Evolutionary conservation across 768 basidiomycete species (phyloP).

Genomic region (Naganishia vaughanmartiniae): DNA sequence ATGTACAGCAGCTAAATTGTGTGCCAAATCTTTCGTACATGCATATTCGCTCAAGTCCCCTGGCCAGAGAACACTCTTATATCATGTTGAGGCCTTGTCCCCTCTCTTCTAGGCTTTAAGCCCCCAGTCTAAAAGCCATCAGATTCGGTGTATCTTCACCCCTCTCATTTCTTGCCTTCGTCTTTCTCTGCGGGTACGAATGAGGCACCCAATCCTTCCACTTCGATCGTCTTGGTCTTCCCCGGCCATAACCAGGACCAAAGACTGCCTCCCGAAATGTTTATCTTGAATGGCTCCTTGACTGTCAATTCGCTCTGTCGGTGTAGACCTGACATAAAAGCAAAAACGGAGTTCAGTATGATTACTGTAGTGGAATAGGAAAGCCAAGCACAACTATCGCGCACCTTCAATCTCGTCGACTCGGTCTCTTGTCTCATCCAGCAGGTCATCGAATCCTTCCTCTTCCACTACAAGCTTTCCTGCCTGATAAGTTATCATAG

Average conservation of each 20-base stretch:
- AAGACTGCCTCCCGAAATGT: constrained; percentile 35
- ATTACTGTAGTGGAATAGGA: neutral
- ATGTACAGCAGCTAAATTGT: too few relatives aligned
- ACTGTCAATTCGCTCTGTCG: constrained; percentile 50
- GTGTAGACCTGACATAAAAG: constrained; percentile 41
- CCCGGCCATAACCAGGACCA: constrained; percentile 33
- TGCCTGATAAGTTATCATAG: constrained; percentile 70
- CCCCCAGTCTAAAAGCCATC: too few relatives aligned
- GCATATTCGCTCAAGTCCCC: too few relatives aligned
- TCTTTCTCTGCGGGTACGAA: constrained; percentile 57
- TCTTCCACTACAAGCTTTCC: constrained; percentile 68
- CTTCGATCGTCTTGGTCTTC: constrained; percentile 38
- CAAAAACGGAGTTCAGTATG: neutral
- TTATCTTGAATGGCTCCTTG: constrained; percentile 50
- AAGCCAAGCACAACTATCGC: neutral
- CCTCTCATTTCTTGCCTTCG: neutral
- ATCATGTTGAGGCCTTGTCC: too few relatives aligned
- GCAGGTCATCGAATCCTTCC: constrained; percentile 74
- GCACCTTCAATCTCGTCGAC: constrained; percentile 80
- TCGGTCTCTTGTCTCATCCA: constrained; percentile 69
- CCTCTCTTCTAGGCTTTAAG: too few relatives aligned
- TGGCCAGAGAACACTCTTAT: too few relatives aligned
- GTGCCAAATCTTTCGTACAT: too few relatives aligned
- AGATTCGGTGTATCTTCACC: neutral
- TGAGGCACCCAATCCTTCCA: constrained; percentile 55